These are phyloP conservation scores for Camellia granthamiana DNA, from an alignment of 148 eudicot genomes.

Conservation along the genomic window DNA sequence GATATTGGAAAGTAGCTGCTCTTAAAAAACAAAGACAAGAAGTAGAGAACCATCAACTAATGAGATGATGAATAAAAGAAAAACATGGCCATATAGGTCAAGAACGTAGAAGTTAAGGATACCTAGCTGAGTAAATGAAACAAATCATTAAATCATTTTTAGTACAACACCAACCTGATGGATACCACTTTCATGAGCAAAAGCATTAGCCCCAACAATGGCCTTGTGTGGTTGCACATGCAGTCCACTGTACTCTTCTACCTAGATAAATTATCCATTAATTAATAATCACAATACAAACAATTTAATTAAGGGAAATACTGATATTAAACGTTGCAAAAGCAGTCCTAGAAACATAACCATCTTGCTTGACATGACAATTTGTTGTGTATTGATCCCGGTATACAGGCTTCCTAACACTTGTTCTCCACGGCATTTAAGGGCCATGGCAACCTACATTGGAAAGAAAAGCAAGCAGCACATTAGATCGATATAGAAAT, in stretches of 20 bases:
- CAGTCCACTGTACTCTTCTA: constrained; percentile 54
- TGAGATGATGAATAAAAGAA: no score
- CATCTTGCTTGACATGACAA: constrained; percentile 63
- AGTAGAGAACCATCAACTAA: not conserved
- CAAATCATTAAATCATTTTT: not conserved
- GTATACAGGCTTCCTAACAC: constrained; percentile 47
- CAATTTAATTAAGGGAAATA: not conserved
- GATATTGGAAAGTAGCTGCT: no score
- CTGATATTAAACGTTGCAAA: not conserved
- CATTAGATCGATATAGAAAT: not conserved
- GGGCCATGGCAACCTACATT: constrained; percentile 60
- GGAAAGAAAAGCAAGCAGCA: not conserved
- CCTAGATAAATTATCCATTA: constrained; percentile 26
- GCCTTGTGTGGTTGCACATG: constrained; percentile 62
- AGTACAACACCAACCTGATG: constrained; percentile 42
- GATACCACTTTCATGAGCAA: constrained; percentile 64
- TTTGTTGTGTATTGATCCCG: constrained; percentile 51
- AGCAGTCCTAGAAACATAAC: constrained; percentile 20
- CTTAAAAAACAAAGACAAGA: not conserved
- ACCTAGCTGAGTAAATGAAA: not conserved
- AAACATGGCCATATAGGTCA: not conserved
- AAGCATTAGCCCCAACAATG: constrained; percentile 63
- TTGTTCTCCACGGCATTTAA: constrained; percentile 56
- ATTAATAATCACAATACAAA: not conserved
- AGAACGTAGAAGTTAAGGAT: not conserved